These are phyloP conservation scores for Metschnikowia peoriensis DNA, from an alignment of 805 yeast species.

Conservation along the genomic window DNA sequence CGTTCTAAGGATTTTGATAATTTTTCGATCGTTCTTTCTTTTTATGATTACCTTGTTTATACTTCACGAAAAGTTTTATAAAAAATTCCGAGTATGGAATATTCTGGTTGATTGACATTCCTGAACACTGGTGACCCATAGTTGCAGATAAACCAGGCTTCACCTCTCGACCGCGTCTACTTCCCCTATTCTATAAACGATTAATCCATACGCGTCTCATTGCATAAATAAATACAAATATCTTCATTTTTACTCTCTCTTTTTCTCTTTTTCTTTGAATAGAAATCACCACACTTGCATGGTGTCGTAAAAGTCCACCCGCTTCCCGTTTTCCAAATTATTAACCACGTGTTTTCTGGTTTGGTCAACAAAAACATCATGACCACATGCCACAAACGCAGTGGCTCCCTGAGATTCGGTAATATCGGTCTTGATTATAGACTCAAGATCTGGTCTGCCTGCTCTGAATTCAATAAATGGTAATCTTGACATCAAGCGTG, in stretches of 20 bases:
- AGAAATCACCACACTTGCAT: slow-evolving; percentile 59
- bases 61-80: no score
- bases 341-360: slow-evolving; percentile 48
- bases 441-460: slow-evolving; percentile 42
- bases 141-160: no score
- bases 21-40: no score
- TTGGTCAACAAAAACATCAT: slow-evolving; percentile 55
- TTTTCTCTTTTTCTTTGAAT: background rate
- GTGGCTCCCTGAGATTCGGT: slow-evolving; percentile 35
- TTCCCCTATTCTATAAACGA: no score
- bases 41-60: no score
- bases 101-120: no score
- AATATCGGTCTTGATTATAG: slow-evolving; percentile 37
- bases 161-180: no score
- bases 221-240: no score
- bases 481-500: slow-evolving; percentile 23
- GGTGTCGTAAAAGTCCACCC: slow-evolving; percentile 73
- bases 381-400: slow-evolving; percentile 63
- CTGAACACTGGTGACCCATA: no score
- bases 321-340: slow-evolving; percentile 39
- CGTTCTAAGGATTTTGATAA: no score
- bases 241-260: background rate
- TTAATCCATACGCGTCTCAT: no score
- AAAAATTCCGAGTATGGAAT: no score
- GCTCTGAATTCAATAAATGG: slow-evolving; percentile 41